Evolutionary conservation across 768 basidiomycete species (phyloP).

Genomic region (Xerocomellus dryophilus): DNA sequence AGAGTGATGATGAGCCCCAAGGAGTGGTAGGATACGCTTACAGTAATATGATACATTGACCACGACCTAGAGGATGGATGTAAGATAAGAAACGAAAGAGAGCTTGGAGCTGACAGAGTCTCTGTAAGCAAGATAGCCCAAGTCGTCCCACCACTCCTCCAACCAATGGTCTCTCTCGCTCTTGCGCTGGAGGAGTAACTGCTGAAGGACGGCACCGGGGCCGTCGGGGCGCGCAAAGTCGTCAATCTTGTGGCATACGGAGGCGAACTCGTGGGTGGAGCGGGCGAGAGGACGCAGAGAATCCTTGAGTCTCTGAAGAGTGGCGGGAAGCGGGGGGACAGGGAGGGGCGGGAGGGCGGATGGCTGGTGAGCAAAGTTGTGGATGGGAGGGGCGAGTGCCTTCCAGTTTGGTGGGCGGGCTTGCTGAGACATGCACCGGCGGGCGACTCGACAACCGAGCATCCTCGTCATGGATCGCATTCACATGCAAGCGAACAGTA

Average conservation of each 20-base stretch:
- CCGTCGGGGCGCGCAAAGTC: slow-evolving; percentile 47
- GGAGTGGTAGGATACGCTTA: slow-evolving; percentile 31
- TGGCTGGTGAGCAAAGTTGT: slow-evolving; percentile 65
- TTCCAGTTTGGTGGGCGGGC: slow-evolving; percentile 66
- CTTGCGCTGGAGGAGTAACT: slow-evolving; percentile 54
- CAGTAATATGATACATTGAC: slow-evolving; percentile 96
- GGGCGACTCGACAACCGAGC: not conserved
- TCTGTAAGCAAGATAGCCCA: slow-evolving; percentile 77
- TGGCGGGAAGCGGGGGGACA: slow-evolving; percentile 63
- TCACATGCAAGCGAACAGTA: slow-evolving; percentile 14
- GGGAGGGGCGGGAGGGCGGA: slow-evolving; percentile 65
- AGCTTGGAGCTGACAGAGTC: slow-evolving; percentile 59
- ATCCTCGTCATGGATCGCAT: not conserved
- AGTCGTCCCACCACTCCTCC: slow-evolving; percentile 93
- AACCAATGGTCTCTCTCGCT: slow-evolving; percentile 73
- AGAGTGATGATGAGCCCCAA: slow-evolving; percentile 6
- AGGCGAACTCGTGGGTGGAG: slow-evolving; percentile 53
- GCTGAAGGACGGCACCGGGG: slow-evolving; percentile 57
- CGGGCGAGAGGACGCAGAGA: slow-evolving; percentile 73
- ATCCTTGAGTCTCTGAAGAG: slow-evolving; percentile 65
- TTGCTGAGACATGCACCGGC: slow-evolving; percentile 17
- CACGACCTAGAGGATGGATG: slow-evolving; percentile 53
- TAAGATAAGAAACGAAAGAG: not conserved
- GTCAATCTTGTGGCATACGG: slow-evolving; percentile 62
- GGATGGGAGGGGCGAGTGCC: slow-evolving; percentile 56